Base-by-base conservation (phyloP, 2,329 filamentous ascomycete genomes). In the Neonectria sp. region DNA sequence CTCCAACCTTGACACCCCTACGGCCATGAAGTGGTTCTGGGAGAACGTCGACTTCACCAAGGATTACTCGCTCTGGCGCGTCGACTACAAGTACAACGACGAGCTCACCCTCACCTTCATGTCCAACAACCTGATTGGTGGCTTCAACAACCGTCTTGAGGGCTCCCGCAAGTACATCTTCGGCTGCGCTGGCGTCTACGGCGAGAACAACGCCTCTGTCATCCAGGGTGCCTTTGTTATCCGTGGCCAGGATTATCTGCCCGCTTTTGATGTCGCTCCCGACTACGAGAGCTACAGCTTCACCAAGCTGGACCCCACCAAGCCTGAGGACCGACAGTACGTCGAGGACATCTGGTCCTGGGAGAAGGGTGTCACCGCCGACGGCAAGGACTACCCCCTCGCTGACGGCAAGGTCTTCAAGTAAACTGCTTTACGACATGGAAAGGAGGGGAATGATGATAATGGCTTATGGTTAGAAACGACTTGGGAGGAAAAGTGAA, bases 381-480 rank as follows among this genome's bases (percentile, higher is more conserved):
- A 92, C 79, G 95, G 93, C 87, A 98, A 98, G 93, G 89, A 92
- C 80, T 97, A 95, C 86, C 86, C 90, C 82, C 94, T 92, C 87
- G 93, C 93, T 80, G 92, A 94, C 79, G 96, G 96, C 82, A 98
- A 98, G 91, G 95, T 98, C 83, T 98, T 98, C 93, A 98, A 98
- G 90, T 98, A 97, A 90, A 79, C 75, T 68, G 71, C 67, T 75
- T 35, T 70, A 65, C 57, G 64, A 68, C 57, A 52, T 55, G 69
- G 56, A 55, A 60, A 58, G 66, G 55, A 70, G 65, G 65, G 65
- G 63, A 69, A 68, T 71, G 73, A 80, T 74, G 76, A 78, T 79
- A 73, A 79, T 75, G 75, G 75, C 67, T 77, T 69, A 79, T 73
- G 78, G 75, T 76, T 79, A 76, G 49, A 75, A 67, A 75, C 66